Base-by-base conservation (phyloP, 352 stramenopile species). In the Phytophthora aleatoria region DNA sequence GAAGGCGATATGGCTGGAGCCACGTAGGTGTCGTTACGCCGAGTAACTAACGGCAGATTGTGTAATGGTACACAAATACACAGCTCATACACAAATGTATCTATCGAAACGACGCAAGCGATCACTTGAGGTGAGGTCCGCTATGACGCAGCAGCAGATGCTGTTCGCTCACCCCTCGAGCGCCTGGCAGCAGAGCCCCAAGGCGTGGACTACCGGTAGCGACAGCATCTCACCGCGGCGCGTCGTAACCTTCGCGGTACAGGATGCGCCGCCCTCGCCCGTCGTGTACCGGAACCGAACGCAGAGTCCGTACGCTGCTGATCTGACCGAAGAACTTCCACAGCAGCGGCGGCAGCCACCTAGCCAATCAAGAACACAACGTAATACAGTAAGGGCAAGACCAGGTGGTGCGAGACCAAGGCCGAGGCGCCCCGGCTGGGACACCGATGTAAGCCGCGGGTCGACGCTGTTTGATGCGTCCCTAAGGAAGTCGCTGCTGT, bases 401-500 rank as follows among this genome's bases (percentile, higher is more conserved):
- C 3, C 36, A 10, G 41, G 10, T 39, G 33, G 30, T 30, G 1
- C 20, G 15, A 61, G 41, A 12, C 16, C 26, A 20, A 33, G 11
- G 30, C 2, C 28, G 16, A 48, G 64, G 38, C 76, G 69, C 9
- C 83, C 78, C 11, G 76, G 44, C 4, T 91, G 83, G 83, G 71
- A 91, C 27, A 54, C 51, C 5, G 61, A 87, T 20, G 74, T 83
- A 13, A 52, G 38, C 49, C 60, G 69, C 30, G 36, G 44, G 3
- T 27, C 58, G 11, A 65, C 56, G 10, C 33, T 89, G 16, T 91
- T 91, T 13, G 83, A 91, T 31, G 35, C 49, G 28, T 75, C 76
- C 1, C 67, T 92, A 12, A 86, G 80, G 49, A 89, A 83, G 50
- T 67, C 73, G 33, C 42, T 67, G 10, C 56, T 92, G 10, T 92